Percentiles rank a stretch among this genome's conserved stretches.
phyloP scores from a whole-genome alignment of 1,139 yeast genomes.

The Geotrichum klebahnii region DNA sequence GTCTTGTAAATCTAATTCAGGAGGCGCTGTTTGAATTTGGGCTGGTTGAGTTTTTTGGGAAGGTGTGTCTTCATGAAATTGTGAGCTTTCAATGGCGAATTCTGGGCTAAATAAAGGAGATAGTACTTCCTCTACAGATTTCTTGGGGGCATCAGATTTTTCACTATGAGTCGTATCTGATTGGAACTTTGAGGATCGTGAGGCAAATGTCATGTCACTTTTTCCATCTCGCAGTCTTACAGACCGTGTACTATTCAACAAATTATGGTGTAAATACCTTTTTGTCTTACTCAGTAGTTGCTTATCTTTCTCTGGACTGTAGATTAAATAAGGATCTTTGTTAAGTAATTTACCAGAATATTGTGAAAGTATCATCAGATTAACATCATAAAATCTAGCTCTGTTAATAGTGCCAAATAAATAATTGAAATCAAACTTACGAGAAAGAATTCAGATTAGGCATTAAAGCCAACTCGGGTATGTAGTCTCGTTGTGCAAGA shows the following conservation, averaged over 20 bases:
- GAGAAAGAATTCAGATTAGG: not conserved
- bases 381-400: slow-evolving; percentile 11
- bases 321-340: slow-evolving; percentile 1
- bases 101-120: too few species aligned
- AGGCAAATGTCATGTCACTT: too few species aligned
- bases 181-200: too few species aligned
- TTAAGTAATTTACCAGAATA: slow-evolving; percentile 3
- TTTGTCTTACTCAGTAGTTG: not conserved
- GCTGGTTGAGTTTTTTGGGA: too few species aligned
- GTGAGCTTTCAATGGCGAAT: too few species aligned
- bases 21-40: too few species aligned
- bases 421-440: not conserved
- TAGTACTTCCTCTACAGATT: too few species aligned
- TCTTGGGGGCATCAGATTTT: too few species aligned
- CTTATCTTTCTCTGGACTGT: not conserved
- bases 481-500: slow-evolving; percentile 6
- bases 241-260: not conserved
- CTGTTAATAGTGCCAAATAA: not conserved
- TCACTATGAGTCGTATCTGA: too few species aligned
- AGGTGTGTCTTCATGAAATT: too few species aligned
- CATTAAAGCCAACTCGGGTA: not conserved
- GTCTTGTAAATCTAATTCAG: too few species aligned
- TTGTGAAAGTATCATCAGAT: slow-evolving; percentile 1
- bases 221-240: too few species aligned
- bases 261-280: not conserved